Percentiles rank a stretch among this genome's conserved stretches.
Conservation (phyloP, 768 basidiomycete genomes). For the Kockovaella imperatae region DNA sequence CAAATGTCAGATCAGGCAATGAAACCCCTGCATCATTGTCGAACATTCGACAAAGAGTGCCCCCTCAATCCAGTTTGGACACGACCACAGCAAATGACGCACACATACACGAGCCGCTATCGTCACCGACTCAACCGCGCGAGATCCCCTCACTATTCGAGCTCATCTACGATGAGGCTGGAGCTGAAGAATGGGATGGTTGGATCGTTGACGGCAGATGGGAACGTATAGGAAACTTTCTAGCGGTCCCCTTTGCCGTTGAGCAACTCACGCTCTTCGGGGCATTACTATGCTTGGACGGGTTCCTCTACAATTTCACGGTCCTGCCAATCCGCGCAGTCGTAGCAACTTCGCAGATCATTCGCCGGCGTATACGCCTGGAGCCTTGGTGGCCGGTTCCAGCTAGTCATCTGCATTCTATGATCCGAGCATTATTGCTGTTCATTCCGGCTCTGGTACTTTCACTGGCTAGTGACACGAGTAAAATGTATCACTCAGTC, state of each 20-base stretch:
- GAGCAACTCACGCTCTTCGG: conserved; percentile 87
- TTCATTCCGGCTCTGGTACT: conserved; percentile 65
- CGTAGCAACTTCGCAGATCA: conserved; percentile 28
- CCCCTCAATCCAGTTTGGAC: no score
- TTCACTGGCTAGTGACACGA: conserved; percentile 79
- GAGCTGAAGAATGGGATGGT: conserved; percentile 36
- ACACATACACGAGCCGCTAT: no score
- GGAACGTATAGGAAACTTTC: conserved; percentile 90
- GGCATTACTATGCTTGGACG: conserved; percentile 85
- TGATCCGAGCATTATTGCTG: conserved; percentile 72
- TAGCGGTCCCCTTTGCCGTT: conserved; percentile 81
- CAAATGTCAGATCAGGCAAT: no score
- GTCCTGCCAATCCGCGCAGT: conserved; percentile 78
- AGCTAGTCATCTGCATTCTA: conserved; percentile 65
- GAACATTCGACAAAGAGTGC: no score
- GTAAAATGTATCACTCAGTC: conserved; percentile 96
- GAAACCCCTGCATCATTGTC: no score
- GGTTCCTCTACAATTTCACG: conserved; percentile 95
- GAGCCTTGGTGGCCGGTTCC: conserved; percentile 18
- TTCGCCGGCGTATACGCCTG: neutral
- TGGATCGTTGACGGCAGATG: conserved; percentile 43
- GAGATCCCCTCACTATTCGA: no score
- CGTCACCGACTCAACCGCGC: no score
- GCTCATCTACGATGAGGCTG: conserved; percentile 37
- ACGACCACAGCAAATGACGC: no score